Evolutionary conservation across 345 rosid genomes (phyloP).

Genomic region (Corchorus capsularis): DNA sequence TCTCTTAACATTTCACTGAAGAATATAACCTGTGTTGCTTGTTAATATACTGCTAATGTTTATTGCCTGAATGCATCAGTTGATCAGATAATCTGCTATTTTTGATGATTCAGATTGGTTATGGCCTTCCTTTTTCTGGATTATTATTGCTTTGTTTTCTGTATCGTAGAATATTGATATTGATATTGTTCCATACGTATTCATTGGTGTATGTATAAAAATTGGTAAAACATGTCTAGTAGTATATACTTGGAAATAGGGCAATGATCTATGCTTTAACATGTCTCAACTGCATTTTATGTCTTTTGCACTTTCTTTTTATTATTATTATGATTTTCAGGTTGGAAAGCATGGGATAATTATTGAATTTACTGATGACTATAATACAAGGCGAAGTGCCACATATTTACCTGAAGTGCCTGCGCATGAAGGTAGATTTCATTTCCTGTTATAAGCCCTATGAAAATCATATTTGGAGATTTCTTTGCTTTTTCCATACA

Average conservation of each 20-base stretch:
- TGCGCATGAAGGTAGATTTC: slow-evolving; percentile 82
- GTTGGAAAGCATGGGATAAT: slow-evolving; percentile 92
- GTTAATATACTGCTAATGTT: not conserved
- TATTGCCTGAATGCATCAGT: not conserved
- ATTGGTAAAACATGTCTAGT: not conserved
- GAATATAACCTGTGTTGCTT: not conserved
- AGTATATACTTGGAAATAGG: not conserved
- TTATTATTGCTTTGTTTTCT: not conserved
- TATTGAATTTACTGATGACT: slow-evolving; percentile 79
- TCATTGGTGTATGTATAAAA: not conserved
- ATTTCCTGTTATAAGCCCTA: not conserved
- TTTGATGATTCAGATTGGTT: not conserved
- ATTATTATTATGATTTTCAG: slow-evolving; percentile 36
- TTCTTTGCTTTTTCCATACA: not conserved
- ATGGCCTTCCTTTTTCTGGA: not conserved
- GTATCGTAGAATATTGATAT: not conserved
- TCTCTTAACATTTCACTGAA: not conserved
- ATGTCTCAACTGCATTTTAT: not conserved
- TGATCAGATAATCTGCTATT: not conserved
- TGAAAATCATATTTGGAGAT: not conserved
- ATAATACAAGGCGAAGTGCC: slow-evolving; percentile 69
- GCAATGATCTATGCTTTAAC: not conserved
- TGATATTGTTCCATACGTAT: not conserved
- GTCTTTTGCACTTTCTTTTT: slow-evolving; percentile 12
- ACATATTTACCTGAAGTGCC: slow-evolving; percentile 98